These are phyloP conservation scores for Debaryomyces sp. DNA, from an alignment of 1,139 yeast genomes.

Conservation along the genomic window DNA sequence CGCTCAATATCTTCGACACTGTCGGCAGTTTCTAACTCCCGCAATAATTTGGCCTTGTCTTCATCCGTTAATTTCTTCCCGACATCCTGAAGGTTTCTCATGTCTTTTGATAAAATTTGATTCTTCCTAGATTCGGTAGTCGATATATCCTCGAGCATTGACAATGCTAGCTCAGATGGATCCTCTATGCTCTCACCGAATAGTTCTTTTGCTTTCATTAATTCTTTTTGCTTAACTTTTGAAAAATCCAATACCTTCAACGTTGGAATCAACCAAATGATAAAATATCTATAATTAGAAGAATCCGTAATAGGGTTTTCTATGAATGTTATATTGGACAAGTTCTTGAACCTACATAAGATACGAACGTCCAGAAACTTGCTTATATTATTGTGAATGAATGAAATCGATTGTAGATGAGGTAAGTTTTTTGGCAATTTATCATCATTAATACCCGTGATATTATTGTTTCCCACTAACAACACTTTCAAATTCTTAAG, in stretches of 20 bases:
- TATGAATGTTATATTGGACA: constrained; percentile 52
- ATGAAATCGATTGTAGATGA: constrained; percentile 49
- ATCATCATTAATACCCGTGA: constrained; percentile 34
- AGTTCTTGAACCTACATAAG: constrained; percentile 33
- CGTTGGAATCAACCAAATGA: constrained; percentile 65
- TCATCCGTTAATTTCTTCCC: constrained; percentile 49
- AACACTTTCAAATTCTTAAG: constrained; percentile 49
- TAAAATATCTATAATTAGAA: constrained; percentile 60
- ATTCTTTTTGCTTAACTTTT: constrained; percentile 60
- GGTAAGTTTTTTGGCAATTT: constrained; percentile 36
- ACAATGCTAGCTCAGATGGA: constrained; percentile 10
- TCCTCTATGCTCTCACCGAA: constrained; percentile 39
- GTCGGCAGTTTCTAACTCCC: constrained; percentile 60
- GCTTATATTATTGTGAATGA: constrained; percentile 54
- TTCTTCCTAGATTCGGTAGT: not conserved
- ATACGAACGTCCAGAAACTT: constrained; percentile 42
- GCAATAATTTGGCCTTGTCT: constrained; percentile 54
- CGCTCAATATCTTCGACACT: constrained; percentile 74
- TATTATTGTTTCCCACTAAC: constrained; percentile 61
- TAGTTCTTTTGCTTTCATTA: constrained; percentile 41
- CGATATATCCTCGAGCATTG: not conserved
- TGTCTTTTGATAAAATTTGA: constrained; percentile 3
- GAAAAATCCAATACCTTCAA: constrained; percentile 68
- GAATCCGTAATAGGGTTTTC: constrained; percentile 63
- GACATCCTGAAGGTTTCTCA: constrained; percentile 1